These are phyloP conservation scores for Sugiyamaella americana DNA, from an alignment of 805 yeast genomes.

Conservation along the genomic window DNA sequence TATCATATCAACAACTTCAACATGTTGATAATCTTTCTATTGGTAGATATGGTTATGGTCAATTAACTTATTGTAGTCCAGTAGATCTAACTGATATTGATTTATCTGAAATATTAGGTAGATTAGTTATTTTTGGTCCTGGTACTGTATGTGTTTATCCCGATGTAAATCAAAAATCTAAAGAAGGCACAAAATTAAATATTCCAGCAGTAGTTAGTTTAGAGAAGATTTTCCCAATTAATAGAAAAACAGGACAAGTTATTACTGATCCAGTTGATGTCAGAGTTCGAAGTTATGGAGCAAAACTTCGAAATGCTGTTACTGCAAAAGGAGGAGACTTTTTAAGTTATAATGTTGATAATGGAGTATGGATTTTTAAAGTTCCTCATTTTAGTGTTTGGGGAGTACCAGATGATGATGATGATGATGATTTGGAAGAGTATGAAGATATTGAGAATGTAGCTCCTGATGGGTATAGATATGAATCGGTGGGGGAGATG, in stretches of 20 bases:
- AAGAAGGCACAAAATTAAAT: conserved; percentile 70
- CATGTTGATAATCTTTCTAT: conserved; percentile 55
- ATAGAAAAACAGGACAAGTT: conserved; percentile 48
- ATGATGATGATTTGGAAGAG: conserved; percentile 44
- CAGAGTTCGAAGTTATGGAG: conserved; percentile 46
- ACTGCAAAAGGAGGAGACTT: conserved; percentile 66
- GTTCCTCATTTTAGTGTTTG: conserved; percentile 92
- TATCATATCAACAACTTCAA: conserved; percentile 53
- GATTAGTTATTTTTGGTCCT: conserved; percentile 53
- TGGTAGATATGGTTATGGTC: conserved; percentile 70
- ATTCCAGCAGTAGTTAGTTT: conserved; percentile 64
- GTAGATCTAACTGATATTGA: conserved; percentile 69
- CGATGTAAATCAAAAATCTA: conserved; percentile 49
- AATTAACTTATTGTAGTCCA: conserved; percentile 60
- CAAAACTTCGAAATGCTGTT: conserved; percentile 39
- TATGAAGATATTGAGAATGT: conserved; percentile 35
- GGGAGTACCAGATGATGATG: conserved; percentile 51
- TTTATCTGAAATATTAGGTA: conserved; percentile 57
- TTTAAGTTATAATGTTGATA: conserved; percentile 69
- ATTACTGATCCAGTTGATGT: conserved; percentile 68
- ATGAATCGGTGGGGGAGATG: too few relatives aligned
- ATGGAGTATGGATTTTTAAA: conserved; percentile 69
- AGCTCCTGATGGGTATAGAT: neutral
- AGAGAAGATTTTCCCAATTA: conserved; percentile 69
- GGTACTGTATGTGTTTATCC: conserved; percentile 66